Evolutionary conservation across 1,139 yeast genomes (phyloP).

Genomic region (Kodamaea fungicola): DNA sequence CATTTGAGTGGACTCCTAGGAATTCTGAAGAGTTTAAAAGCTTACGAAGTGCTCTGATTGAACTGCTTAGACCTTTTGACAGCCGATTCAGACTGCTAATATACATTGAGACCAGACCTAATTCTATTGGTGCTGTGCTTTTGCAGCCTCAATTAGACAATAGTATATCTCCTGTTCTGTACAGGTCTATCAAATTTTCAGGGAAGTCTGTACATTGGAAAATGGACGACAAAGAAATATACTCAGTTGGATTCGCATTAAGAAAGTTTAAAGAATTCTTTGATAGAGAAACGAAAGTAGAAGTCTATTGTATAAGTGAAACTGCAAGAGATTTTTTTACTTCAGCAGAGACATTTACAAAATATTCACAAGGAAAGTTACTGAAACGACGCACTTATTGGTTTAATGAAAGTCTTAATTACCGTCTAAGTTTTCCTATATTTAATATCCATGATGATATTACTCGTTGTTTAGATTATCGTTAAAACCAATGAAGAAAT

Average conservation of each 20-base stretch:
- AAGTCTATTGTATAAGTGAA: slow-evolving; percentile 1
- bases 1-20: background rate
- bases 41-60: slow-evolving; percentile 1
- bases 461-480: slow-evolving; percentile 1
- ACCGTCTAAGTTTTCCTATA: slow-evolving; percentile 1
- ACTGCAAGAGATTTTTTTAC: slow-evolving; percentile 1
- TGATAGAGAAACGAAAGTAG: background rate
- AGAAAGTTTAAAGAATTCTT: background rate
- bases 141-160: slow-evolving; percentile 1
- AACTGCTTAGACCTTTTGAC: slow-evolving; percentile 2
- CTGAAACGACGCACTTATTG: slow-evolving; percentile 1
- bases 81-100: background rate
- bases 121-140: slow-evolving; percentile 1
- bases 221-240: slow-evolving; percentile 1
- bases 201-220: slow-evolving; percentile 1
- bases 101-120: slow-evolving; percentile 1
- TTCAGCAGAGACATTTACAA: background rate
- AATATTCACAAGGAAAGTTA: background rate
- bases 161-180: slow-evolving; percentile 1
- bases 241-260: slow-evolving; percentile 1
- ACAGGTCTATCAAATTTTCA: background rate
- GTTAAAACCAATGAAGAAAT: background rate
- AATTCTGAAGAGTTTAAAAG: background rate
- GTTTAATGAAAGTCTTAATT: slow-evolving; percentile 1
- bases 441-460: background rate